These are phyloP conservation scores for Pseudevernia furfuracea DNA, from an alignment of 495 filamentous ascomycete species.

Conservation along the genomic window DNA sequence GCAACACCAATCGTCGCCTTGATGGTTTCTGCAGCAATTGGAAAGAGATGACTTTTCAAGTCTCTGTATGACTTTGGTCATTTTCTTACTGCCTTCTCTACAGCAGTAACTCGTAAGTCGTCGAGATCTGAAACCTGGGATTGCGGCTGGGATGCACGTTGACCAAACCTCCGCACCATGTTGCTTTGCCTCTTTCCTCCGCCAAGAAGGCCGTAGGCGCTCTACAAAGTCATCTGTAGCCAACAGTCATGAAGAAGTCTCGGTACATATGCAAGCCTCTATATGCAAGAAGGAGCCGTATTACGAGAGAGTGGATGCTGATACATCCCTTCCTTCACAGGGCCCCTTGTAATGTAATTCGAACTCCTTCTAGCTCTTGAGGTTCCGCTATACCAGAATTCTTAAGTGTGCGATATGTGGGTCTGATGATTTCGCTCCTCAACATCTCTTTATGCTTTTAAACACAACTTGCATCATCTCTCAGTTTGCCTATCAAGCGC, in stretches of 20 bases:
- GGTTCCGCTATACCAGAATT: neutral
- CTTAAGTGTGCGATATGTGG: neutral
- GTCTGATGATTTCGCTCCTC: neutral
- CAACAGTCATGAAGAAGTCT: neutral
- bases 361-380: neutral
- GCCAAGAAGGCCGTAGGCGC: neutral
- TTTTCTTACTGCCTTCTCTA: slow-evolving; percentile 32
- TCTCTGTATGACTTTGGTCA: no score
- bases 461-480: no score
- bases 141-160: neutral
- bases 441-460: neutral
- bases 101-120: neutral
- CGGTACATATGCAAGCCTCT: no score
- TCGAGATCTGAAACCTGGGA: neutral
- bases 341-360: neutral
- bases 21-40: no score
- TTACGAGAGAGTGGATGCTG: neutral
- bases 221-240: no score
- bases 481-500: neutral
- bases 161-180: neutral
- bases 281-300: no score
- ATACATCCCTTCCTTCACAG: neutral
- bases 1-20: no score
- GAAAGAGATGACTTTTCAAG: no score
- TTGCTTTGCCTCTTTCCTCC: neutral